Base-by-base conservation (phyloP, 2,329 filamentous ascomycete species). In the Hirsutella rhossiliensis region DNA sequence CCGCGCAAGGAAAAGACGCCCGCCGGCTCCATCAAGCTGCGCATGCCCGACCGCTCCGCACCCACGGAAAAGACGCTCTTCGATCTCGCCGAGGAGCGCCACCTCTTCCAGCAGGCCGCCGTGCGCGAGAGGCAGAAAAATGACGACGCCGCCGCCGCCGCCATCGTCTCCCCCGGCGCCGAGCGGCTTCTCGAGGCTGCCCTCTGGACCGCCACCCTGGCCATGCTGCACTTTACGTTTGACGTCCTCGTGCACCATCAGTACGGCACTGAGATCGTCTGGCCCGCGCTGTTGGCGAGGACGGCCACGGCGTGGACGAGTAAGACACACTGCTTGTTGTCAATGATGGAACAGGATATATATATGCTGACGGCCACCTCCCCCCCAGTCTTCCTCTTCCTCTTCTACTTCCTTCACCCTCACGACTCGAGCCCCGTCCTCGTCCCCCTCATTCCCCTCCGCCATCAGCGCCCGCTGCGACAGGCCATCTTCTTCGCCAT, bases 191-290 rank as follows among this genome's bases (percentile, higher is more conserved):
- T 78, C 48, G 78, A 82, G 32, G 64, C 75, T 0, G 30, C 74
- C 3, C 63, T 82, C 20, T 82, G 75, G 73, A 71, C 68, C 7
- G 63, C 76, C 11, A 79, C 78, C 49, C 63, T 92, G 53, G 69
- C 76, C 12, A 84, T 81, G 69, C 63, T 89, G 42, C 84, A 90
- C 58, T 80, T 88, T 52, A 87, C 82, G 0, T 72, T 92, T 43
- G 85, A 90, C 56, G 79, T 88, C 32, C 68, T 92, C 11, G 84
- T 88, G 19, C 83, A 87, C 59, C 74, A 82, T 52, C 86, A 92
- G 62, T 92, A 87, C 55, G 76, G 78, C n/a, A 70, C 79, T 48
- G 71, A 78, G 2, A 70, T 88, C 3, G 58, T 72, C 4, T 87
- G 80, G 79, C 45, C 56, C 1, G 61, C 67, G 20, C 71, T 87